These are phyloP conservation scores for Stagonosporopsis cucurbitacearum DNA, from an alignment of 2,329 filamentous ascomycete genomes.

Conservation along the genomic window DNA sequence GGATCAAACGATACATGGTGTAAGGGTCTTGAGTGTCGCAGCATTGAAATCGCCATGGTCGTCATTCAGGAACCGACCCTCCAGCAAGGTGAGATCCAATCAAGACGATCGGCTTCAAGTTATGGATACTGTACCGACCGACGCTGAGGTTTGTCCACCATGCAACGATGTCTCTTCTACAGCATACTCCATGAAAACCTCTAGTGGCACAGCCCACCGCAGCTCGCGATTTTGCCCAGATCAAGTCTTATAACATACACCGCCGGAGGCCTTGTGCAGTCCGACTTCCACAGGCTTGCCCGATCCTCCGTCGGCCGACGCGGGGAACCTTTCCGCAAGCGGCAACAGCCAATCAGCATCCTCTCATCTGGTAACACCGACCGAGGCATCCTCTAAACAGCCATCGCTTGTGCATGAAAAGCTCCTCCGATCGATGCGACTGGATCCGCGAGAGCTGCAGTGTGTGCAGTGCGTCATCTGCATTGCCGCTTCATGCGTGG, in stretches of 20 bases:
- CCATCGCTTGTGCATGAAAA: constrained; percentile 18
- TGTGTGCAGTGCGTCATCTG: constrained; percentile 21
- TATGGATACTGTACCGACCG: too few species aligned
- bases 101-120: neutral
- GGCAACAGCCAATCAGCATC: constrained; percentile 23
- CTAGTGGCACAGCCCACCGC: neutral
- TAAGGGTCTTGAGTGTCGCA: too few species aligned
- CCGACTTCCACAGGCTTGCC: constrained; percentile 1
- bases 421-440: constrained; percentile 17
- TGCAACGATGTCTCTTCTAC: neutral
- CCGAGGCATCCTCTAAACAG: constrained; percentile 30
- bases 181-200: neutral
- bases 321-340: constrained; percentile 2
- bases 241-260: neutral
- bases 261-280: constrained; percentile 2
- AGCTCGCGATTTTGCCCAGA: neutral
- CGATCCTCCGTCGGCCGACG: constrained; percentile 9
- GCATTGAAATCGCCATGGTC: too few species aligned
- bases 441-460: constrained; percentile 17
- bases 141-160: neutral
- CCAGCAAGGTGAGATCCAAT: too few species aligned
- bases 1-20: too few species aligned
- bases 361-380: constrained; percentile 11
- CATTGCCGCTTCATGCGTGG: constrained; percentile 12
- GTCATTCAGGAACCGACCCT: too few species aligned